These are phyloP conservation scores for Anastatica hierochuntica DNA, from an alignment of 345 rosid genomes.

Conservation along the genomic window DNA sequence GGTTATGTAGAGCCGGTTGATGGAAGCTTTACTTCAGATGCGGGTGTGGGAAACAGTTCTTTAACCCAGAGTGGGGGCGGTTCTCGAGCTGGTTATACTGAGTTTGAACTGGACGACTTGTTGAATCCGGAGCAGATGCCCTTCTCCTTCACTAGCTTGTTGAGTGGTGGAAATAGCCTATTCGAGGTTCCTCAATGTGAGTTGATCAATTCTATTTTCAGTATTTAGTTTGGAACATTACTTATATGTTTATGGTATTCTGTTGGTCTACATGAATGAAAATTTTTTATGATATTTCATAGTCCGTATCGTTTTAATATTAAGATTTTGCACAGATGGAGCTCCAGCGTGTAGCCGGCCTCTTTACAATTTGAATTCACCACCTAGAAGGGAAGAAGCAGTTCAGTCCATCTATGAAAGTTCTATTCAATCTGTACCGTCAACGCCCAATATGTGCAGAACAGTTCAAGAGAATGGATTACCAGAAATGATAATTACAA, in stretches of 20 bases:
- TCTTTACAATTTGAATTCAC: slow-evolving; percentile 37
- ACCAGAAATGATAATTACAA: slow-evolving; percentile 14
- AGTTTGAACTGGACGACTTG: slow-evolving; percentile 17
- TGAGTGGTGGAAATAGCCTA: slow-evolving; percentile 12
- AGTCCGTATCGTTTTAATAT: slow-evolving; percentile 4
- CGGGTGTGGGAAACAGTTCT: slow-evolving; percentile 10
- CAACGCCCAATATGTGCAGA: slow-evolving; percentile 27
- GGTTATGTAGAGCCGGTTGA: slow-evolving; percentile 2
- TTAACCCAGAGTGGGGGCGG: slow-evolving; percentile 17
- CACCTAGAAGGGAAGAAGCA: slow-evolving; percentile 38
- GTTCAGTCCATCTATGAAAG: slow-evolving; percentile 17
- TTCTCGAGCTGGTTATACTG: slow-evolving; percentile 26
- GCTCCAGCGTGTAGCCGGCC: slow-evolving; percentile 30
- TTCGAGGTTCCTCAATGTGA: slow-evolving; percentile 20
- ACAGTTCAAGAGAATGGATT: slow-evolving; percentile 23
- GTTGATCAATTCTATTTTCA: slow-evolving; percentile 2
- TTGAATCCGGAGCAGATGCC: slow-evolving; percentile 21
- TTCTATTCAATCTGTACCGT: slow-evolving; percentile 29
- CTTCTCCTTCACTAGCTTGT: slow-evolving; percentile 28
- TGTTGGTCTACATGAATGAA: not conserved
- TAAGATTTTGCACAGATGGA: slow-evolving; percentile 36
- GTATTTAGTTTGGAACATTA: not conserved
- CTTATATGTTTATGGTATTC: not conserved
- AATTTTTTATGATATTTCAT: not conserved
- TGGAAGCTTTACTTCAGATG: not conserved